Evolutionary conservation across 257 asterid species (phyloP), one percentile per base, ranked within the genome.

Genomic region (Gardenia jasminoides): DNA sequence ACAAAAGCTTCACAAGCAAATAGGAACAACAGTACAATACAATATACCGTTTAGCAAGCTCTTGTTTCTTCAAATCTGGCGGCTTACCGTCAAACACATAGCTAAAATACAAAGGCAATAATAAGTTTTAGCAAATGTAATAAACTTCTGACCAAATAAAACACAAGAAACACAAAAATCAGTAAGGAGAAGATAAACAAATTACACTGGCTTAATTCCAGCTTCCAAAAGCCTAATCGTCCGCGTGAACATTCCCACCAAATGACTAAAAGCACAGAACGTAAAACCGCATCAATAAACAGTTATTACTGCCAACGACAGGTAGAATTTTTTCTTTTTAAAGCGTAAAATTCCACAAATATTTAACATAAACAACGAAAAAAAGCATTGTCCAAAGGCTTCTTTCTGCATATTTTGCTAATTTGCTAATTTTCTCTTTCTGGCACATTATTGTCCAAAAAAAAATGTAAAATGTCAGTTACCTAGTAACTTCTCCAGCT

Each of bases 401-500:
- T 13, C 8, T 46, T 24, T 13, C 52, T 70, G 7, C 30, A 0
- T 43, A 16, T 16, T 41, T 46, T 30, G 15, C 26, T 17, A 39
- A 36, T 59, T 43, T 62, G 5, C 22, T 62, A 39, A 19, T 70
- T 28, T 3, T n/a, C 12, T 31, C 11, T 28, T 41, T n/a, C 43
- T 24, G 33, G 75, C 59, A 70, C 58, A 70, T 70, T 70, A 70
- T 5, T 24, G 33, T 36, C 56, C 56, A 13, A 26, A 39, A 26
- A 46, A 44, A 70, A 82, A 46, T 7, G 15, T 5, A 61, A 69
- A 22, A 28, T 19, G 47, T 1, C 5, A 44, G 28, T 82, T 36
- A 93, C 99, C 98, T 96, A 17, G 99, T 96, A 76, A 94, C 97
- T 82, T 96, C 98, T 67, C 99, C 98, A 66, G 97, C 97, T 88